Evolutionary conservation across 805 yeast genomes (phyloP).

Genomic region (Saccharomycopsis synnaedendra): DNA sequence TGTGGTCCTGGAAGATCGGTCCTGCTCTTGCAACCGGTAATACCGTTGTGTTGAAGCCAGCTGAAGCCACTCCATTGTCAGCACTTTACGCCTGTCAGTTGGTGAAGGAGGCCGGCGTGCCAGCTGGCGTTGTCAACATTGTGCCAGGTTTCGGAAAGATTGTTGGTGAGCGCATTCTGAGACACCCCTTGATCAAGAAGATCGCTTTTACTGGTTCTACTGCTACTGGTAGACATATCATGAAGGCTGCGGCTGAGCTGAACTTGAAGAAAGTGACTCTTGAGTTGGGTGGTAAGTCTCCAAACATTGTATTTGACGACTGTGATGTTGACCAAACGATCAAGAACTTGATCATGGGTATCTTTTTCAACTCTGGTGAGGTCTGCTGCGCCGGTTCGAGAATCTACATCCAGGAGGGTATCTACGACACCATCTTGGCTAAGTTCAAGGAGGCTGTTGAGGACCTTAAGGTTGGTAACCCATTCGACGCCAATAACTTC

Average conservation of each 20-base stretch:
- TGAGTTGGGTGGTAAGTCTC: slow-evolving; percentile 80
- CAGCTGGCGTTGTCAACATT: slow-evolving; percentile 66
- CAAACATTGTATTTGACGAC: slow-evolving; percentile 64
- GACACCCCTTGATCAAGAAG: slow-evolving; percentile 60
- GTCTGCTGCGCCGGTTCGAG: slow-evolving; percentile 79
- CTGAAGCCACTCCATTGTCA: slow-evolving; percentile 67
- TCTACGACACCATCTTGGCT: slow-evolving; percentile 50
- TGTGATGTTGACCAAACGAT: slow-evolving; percentile 44
- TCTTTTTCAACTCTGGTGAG: slow-evolving; percentile 73
- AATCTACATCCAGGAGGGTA: slow-evolving; percentile 60
- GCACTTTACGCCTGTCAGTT: slow-evolving; percentile 54
- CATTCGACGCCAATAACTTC: slow-evolving; percentile 54
- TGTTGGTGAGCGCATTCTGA: slow-evolving; percentile 60
- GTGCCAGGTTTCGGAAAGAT: slow-evolving; percentile 66
- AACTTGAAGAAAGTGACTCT: slow-evolving; percentile 66
- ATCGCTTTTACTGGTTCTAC: slow-evolving; percentile 80
- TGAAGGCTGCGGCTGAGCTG: slow-evolving; percentile 57
- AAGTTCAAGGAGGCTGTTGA: slow-evolving; percentile 51
- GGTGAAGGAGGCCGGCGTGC: slow-evolving; percentile 57
- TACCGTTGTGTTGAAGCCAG: slow-evolving; percentile 62
- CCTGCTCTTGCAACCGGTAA: slow-evolving; percentile 74
- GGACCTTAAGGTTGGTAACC: slow-evolving; percentile 56
- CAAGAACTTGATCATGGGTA: slow-evolving; percentile 48
- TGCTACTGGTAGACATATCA: slow-evolving; percentile 59
- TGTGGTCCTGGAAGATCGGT: slow-evolving; percentile 71